phyloP scores from a whole-genome alignment of 306 rosid genomes.

The Pachyrhizus erosus region DNA sequence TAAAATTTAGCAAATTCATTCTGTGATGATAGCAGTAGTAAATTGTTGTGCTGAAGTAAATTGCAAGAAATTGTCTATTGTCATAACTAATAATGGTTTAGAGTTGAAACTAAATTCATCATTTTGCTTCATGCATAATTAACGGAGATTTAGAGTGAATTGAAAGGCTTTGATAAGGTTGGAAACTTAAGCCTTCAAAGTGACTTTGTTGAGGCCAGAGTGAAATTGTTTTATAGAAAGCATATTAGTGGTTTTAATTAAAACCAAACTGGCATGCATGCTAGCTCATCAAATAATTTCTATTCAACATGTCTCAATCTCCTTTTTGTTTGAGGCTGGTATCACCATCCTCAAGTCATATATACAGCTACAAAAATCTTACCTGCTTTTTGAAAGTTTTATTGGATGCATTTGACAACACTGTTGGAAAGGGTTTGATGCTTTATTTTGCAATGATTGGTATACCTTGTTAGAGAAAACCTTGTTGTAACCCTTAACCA shows the following conservation, averaged over 20 bases:
- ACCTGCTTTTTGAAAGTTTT: constrained; percentile 28
- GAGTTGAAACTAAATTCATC: constrained; percentile 14
- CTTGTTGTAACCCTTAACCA: constrained; percentile 20
- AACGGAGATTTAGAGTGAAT: neutral
- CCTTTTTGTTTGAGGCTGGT: constrained; percentile 16
- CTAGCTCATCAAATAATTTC: neutral
- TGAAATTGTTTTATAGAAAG: constrained; percentile 8
- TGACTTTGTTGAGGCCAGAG: neutral
- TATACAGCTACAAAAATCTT: constrained; percentile 14
- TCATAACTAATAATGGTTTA: constrained; percentile 4
- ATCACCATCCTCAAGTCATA: constrained; percentile 22
- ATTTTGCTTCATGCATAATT: constrained; percentile 36
- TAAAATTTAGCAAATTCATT: constrained; percentile 6
- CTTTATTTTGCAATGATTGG: constrained; percentile 38
- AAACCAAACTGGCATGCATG: neutral
- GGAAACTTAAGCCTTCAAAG: neutral
- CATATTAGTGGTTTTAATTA: neutral
- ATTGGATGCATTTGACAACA: constrained; percentile 20
- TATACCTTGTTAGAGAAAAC: constrained; percentile 24
- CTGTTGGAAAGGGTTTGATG: constrained; percentile 13
- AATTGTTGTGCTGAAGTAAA: constrained; percentile 34
- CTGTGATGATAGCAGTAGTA: constrained; percentile 8
- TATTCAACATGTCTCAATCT: constrained; percentile 31
- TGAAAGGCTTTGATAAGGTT: neutral
- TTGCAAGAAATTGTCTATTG: constrained; percentile 25